A percentile compares a stretch with the other conserved stretches of the same genome.
Evolutionary conservation across 768 basidiomycete genomes (phyloP).

Genomic region (Strobilomyces dryophilus): DNA sequence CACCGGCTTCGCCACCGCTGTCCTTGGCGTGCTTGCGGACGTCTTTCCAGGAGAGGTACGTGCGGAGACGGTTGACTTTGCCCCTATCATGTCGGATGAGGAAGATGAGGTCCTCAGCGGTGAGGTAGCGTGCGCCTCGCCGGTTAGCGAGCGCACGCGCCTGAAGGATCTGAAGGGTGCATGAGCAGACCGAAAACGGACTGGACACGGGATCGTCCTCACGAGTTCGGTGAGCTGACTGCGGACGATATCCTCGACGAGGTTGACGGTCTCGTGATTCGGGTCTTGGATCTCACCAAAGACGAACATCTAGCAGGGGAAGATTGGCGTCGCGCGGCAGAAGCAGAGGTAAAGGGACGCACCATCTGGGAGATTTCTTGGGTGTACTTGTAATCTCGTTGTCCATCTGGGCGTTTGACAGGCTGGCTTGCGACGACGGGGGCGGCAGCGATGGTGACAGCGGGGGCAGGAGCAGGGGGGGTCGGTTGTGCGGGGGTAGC

Average conservation of each 20-base stretch:
- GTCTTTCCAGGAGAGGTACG: constrained; percentile 96
- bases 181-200: constrained; percentile 1
- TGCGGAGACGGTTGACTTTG: constrained; percentile 89
- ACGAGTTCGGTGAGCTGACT: constrained; percentile 91
- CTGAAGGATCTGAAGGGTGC: constrained; percentile 66
- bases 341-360: constrained; percentile 1
- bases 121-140: constrained; percentile 79
- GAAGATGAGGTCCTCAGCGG: constrained; percentile 94
- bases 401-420: constrained; percentile 21
- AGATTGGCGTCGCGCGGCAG: not conserved
- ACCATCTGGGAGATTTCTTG: constrained; percentile 97
- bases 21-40: constrained; percentile 95
- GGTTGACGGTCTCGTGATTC: constrained; percentile 77
- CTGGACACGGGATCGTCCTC: not conserved
- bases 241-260: constrained; percentile 94
- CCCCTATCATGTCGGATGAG: constrained; percentile 91
- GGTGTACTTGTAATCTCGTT: constrained; percentile 78
- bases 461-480: too few species aligned
- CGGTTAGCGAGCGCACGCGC: constrained; percentile 80
- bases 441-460: constrained; percentile 4
- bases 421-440: constrained; percentile 10
- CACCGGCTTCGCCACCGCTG: constrained; percentile 76
- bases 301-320: constrained; percentile 76
- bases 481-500: not conserved
- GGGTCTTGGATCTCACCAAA: constrained; percentile 95